Conservation (phyloP, 2,329 filamentous ascomycete genomes). For the Talaromyces verruculosus region DNA sequence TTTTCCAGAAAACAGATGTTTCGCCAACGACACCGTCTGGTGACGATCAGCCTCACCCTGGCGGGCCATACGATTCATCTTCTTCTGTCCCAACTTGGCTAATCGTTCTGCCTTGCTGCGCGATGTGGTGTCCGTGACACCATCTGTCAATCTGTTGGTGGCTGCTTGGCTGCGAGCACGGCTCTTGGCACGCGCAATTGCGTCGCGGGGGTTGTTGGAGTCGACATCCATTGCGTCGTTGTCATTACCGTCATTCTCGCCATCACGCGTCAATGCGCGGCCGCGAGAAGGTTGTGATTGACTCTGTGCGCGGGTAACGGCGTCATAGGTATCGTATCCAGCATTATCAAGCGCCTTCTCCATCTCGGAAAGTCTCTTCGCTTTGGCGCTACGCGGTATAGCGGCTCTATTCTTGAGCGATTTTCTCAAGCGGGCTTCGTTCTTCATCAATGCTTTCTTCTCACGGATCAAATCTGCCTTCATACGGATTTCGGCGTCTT, state of each 20-base stretch:
- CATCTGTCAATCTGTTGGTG: conserved; percentile 48
- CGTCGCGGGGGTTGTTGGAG: conserved; percentile 38
- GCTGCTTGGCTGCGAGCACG: conserved; percentile 58
- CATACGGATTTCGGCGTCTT: conserved; percentile 81
- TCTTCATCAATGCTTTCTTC: conserved; percentile 88
- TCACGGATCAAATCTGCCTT: conserved; percentile 95
- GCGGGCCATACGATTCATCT: conserved; percentile 97
- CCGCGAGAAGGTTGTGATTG: conserved; percentile 61
- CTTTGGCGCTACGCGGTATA: conserved; percentile 78
- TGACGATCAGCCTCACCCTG: conserved; percentile 97
- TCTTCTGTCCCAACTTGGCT: conserved; percentile 89
- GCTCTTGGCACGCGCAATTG: conserved; percentile 70
- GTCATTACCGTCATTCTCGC: conserved; percentile 61
- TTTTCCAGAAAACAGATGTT: conserved; percentile 92
- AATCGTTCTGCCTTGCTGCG: conserved; percentile 81
- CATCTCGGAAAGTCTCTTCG: conserved; percentile 83
- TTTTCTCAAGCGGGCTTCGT: conserved; percentile 94
- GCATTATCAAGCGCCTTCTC: conserved; percentile 80
- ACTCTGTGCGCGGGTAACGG: conserved; percentile 67
- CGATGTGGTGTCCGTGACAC: conserved; percentile 64
- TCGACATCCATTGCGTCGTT: conserved; percentile 67
- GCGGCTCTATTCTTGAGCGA: conserved; percentile 94
- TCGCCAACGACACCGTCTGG: conserved; percentile 73
- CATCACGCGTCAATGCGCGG: conserved; percentile 65
- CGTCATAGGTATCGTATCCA: conserved; percentile 73